Conservation (phyloP, 2,329 filamentous ascomycete species). For the Aciculosporium take region DNA sequence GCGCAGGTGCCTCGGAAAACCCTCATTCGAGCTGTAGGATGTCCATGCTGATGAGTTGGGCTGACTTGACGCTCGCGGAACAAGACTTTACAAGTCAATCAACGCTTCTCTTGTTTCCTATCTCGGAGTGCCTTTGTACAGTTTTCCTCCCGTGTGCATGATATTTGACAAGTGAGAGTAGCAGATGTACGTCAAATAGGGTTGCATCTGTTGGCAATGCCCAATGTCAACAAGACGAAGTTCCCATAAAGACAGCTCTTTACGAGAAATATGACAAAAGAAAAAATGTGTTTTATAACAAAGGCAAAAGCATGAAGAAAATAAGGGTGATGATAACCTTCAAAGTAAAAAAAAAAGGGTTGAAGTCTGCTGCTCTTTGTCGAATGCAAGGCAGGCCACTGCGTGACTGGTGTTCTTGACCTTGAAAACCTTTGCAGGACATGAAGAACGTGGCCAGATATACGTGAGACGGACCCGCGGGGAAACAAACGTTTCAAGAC, state of each 20-base stretch:
- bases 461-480: neutral
- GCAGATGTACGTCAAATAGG: neutral
- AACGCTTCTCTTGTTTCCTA: neutral
- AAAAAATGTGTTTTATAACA: neutral
- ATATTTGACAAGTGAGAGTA: slow-evolving; percentile 2
- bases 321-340: neutral
- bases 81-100: neutral
- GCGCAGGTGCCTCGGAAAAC: too few relatives aligned
- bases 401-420: neutral
- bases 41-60: neutral
- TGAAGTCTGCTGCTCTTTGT: neutral
- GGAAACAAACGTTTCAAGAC: neutral
- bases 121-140: neutral
- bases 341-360: neutral
- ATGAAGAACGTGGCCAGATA: neutral
- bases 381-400: neutral
- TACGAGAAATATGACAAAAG: neutral
- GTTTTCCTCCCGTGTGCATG: neutral
- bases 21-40: too few relatives aligned
- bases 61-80: too few relatives aligned
- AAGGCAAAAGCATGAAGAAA: neutral
- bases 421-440: neutral
- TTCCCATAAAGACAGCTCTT: neutral
- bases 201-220: neutral
- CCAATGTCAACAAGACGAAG: neutral